Evolutionary conservation across 1,284 basidiomycete species (phyloP), one percentile per base, ranked within the genome.

Genomic region (Spongispora temasekensis): DNA sequence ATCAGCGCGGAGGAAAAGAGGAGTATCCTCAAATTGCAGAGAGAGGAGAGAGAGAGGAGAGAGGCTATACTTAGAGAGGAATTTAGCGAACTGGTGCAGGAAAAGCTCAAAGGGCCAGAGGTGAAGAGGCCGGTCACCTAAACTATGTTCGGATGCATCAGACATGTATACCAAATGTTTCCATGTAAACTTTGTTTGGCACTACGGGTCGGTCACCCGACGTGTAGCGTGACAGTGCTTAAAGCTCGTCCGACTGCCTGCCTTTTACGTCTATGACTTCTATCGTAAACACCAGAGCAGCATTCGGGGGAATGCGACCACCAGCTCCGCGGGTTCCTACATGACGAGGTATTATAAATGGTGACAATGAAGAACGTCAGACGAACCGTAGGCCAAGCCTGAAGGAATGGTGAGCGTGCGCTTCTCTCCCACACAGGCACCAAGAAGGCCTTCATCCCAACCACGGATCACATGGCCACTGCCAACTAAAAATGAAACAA

Each of bases 1-100:
- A 97, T 98, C 74, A 94, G 90, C 67, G 95, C 96, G 1, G 97
- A 98, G 78, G 97, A 99, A 81, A 97, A 98, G 81, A 81, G 95
- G 48, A 93, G 93, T 27, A 94, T 98, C 60, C 75, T 98, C 69
- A 95, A 96, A 77, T 73, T 97, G 76, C 94, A 97, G 78, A 91
- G 84, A 72, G 96, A 98, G 77, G 96, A 98, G 78, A 87, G 91
- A 76, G 87, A 90, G 71, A 87, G 95, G 77, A 87, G 94, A 74
- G 97, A 99, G 75, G 77, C 88, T 25, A 89, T 93, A 62, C 73
- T 93, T 62, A 76, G 87, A 61, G 88, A 93, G 68, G 92, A 93
- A 75, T 93, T 95, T 75, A 88, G 83, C 65, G 88, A 90, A 76
- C 81, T 94, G 59, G 89, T 94, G 28, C 79, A 81, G 31, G 92